These are phyloP conservation scores for Sanghuangporus baumii DNA, from an alignment of 1,284 basidiomycete species.

Conservation along the genomic window DNA sequence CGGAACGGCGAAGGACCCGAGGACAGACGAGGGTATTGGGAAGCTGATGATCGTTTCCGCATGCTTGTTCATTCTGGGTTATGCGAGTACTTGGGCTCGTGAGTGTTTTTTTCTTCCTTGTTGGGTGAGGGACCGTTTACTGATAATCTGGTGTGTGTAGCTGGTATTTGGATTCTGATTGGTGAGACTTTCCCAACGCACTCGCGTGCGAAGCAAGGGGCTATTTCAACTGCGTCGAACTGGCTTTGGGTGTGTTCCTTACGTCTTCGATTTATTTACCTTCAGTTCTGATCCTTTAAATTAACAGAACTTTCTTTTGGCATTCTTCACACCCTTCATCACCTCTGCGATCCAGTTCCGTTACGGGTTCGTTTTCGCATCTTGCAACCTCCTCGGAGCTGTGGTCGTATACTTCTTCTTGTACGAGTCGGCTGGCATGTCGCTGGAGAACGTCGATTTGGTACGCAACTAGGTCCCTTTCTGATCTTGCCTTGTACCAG, in stretches of 20 bases:
- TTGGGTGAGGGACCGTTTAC: neutral
- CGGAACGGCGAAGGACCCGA: slow-evolving; percentile 60
- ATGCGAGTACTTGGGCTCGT: slow-evolving; percentile 71
- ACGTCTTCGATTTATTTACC: neutral
- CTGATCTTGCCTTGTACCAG: neutral
- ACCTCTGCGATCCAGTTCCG: slow-evolving; percentile 48
- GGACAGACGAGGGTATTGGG: slow-evolving; percentile 42
- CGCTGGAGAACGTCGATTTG: slow-evolving; percentile 65
- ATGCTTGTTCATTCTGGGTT: slow-evolving; percentile 75
- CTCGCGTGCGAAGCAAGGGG: slow-evolving; percentile 72
- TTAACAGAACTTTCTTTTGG: slow-evolving; percentile 65
- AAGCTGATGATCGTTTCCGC: slow-evolving; percentile 73
- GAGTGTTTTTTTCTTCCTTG: slow-evolving; percentile 18
- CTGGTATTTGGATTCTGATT: slow-evolving; percentile 67
- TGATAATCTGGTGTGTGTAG: slow-evolving; percentile 21
- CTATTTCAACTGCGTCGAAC: slow-evolving; percentile 63
- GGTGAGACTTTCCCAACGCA: slow-evolving; percentile 75
- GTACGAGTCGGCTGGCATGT: slow-evolving; percentile 68
- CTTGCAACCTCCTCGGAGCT: slow-evolving; percentile 55
- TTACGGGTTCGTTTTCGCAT: slow-evolving; percentile 68
- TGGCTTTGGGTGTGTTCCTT: slow-evolving; percentile 43
- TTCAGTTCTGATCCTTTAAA: neutral
- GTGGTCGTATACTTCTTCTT: slow-evolving; percentile 72
- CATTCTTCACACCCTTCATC: slow-evolving; percentile 74
- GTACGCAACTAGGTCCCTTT: slow-evolving; percentile 26